phyloP scores from a whole-genome alignment of 2,329 filamentous ascomycete species.

The Fusarium tupiense region DNA sequence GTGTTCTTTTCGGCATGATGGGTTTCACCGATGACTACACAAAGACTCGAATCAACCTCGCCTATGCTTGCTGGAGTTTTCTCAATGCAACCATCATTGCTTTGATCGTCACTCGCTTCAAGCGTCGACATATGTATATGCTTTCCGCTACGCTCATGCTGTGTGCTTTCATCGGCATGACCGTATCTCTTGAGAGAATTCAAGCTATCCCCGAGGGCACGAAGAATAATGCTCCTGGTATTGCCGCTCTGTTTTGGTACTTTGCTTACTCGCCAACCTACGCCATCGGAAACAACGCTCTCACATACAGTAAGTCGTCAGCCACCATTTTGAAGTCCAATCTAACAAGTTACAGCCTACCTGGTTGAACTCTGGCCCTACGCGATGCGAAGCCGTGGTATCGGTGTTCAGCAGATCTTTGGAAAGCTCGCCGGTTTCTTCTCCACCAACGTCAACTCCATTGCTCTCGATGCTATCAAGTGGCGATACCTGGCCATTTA shows the following conservation, averaged over 20 bases:
- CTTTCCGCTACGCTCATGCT: conserved; percentile 59
- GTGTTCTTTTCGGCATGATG: conserved; percentile 55
- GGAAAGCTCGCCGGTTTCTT: conserved; percentile 55
- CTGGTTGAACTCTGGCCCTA: conserved; percentile 70
- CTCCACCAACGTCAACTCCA: conserved; percentile 57
- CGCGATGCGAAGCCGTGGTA: conserved; percentile 64
- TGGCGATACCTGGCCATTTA: conserved; percentile 58
- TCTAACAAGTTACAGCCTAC: conserved; percentile 48
- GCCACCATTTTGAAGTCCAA: rapidly evolving
- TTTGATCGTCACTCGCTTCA: conserved; percentile 57
- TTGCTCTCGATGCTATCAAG: conserved; percentile 51
- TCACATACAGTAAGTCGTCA: conserved; percentile 32
- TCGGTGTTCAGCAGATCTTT: conserved; percentile 66
- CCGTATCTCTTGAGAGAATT: conserved; percentile 56
- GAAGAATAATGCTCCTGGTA: conserved; percentile 17
- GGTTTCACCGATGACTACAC: conserved; percentile 52
- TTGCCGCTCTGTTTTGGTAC: conserved; percentile 30
- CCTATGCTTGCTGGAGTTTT: conserved; percentile 57
- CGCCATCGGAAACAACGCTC: conserved; percentile 36
- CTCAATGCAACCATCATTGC: conserved; percentile 54
- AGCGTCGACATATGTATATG: conserved; percentile 61
- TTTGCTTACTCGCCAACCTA: conserved; percentile 32
- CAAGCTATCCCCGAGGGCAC: conserved; percentile 44
- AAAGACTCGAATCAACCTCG: conserved; percentile 59
- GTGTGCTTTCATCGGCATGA: conserved; percentile 64